Evolutionary conservation across 169 alveolate species (phyloP).

Genomic region (Theileria equi): DNA sequence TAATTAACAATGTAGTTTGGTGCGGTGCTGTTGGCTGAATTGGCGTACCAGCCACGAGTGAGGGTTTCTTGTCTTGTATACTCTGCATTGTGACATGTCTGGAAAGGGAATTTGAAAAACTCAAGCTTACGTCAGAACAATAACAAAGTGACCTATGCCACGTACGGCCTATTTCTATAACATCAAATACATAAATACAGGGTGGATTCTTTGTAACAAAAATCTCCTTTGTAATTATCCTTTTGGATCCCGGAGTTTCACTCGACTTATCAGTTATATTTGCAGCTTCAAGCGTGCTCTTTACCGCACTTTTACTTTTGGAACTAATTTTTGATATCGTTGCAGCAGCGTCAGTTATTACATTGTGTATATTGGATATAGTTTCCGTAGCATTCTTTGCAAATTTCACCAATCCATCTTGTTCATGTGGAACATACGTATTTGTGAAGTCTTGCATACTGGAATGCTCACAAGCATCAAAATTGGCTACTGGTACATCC

Average conservation of each 20-base stretch:
- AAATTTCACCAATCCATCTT: conserved; percentile 33
- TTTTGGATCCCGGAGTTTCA: conserved; percentile 20
- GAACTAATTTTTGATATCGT: conserved; percentile 44
- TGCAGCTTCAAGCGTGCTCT: conserved; percentile 23
- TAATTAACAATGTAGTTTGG: conserved; percentile 32
- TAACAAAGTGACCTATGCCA: conserved; percentile 71
- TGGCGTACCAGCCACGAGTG: conserved; percentile 31
- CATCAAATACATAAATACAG: conserved; percentile 66
- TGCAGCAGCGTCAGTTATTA: conserved; percentile 60
- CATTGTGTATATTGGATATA: conserved; percentile 32
- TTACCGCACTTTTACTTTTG: conserved; percentile 28
- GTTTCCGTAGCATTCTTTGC: conserved; percentile 58
- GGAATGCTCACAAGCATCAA: conserved; percentile 34
- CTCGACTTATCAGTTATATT: conserved; percentile 9
- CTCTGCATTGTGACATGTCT: conserved; percentile 35
- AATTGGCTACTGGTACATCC: conserved; percentile 27
- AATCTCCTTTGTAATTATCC: conserved; percentile 62
- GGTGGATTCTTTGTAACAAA: conserved; percentile 62
- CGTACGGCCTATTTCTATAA: conserved; percentile 67
- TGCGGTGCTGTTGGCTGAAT: conserved; percentile 24
- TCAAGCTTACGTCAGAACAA: conserved; percentile 65
- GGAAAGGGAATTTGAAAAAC: conserved; percentile 57
- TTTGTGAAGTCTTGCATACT: conserved; percentile 44
- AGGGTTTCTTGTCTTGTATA: conserved; percentile 10
- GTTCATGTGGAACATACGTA: conserved; percentile 45